A percentile compares a stretch with the other conserved stretches of the same genome.
These are phyloP conservation scores for Ustilago bromivora DNA, from an alignment of 1,284 basidiomycete species.

Conservation along the genomic window DNA sequence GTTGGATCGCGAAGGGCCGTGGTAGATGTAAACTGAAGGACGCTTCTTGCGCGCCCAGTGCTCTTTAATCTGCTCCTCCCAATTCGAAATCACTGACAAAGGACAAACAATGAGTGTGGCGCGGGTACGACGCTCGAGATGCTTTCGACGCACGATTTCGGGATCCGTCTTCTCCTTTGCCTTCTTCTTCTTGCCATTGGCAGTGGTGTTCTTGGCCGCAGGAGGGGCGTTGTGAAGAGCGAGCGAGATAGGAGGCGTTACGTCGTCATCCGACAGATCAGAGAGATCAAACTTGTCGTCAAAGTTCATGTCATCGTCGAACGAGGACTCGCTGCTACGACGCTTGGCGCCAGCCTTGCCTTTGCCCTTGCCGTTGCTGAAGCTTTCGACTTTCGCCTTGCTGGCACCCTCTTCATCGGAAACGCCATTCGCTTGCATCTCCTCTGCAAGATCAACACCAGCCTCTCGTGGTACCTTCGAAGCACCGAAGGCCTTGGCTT, in stretches of 20 bases:
- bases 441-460: slow-evolving; percentile 11
- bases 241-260: slow-evolving; percentile 19
- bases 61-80: slow-evolving; percentile 97
- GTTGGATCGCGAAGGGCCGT: slow-evolving; percentile 87
- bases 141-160: slow-evolving; percentile 49
- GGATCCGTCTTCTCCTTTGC: slow-evolving; percentile 73
- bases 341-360: slow-evolving; percentile 8
- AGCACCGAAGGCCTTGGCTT: slow-evolving; percentile 78
- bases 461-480: slow-evolving; percentile 20
- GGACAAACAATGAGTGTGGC: slow-evolving; percentile 97
- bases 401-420: slow-evolving; percentile 9
- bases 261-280: slow-evolving; percentile 25
- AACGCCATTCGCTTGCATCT: slow-evolving; percentile 10
- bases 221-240: slow-evolving; percentile 45
- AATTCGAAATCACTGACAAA: slow-evolving; percentile 94
- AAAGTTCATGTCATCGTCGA: slow-evolving; percentile 10
- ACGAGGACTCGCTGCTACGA: slow-evolving; percentile 18
- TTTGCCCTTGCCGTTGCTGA: slow-evolving; percentile 8
- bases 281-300: slow-evolving; percentile 16
- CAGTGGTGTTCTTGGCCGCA: slow-evolving; percentile 70
- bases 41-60: slow-evolving; percentile 73
- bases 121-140: slow-evolving; percentile 74
- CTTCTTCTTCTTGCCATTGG: slow-evolving; percentile 72
- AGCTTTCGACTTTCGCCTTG: slow-evolving; percentile 11
- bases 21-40: slow-evolving; percentile 87